phyloP scores from a whole-genome alignment of 352 stramenopile genomes.

The Globisporangium splendens region DNA sequence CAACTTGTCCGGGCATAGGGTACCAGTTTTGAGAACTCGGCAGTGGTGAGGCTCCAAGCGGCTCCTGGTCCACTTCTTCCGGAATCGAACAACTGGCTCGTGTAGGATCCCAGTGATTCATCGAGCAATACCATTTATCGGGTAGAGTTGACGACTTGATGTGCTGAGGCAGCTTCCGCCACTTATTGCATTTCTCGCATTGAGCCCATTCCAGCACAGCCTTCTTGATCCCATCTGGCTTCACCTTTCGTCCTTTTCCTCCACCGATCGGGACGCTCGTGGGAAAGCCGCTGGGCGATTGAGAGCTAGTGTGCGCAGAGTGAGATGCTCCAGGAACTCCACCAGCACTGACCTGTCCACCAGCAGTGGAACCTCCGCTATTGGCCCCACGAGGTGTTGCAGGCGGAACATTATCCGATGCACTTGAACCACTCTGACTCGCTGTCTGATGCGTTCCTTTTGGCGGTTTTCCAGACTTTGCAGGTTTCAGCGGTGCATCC shows the following conservation, averaged over 20 bases:
- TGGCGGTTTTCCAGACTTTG: constrained; percentile 9
- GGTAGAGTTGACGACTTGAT: constrained; percentile 91
- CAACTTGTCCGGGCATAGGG: constrained; percentile 42
- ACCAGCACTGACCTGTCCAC: not conserved
- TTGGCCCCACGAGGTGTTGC: not conserved
- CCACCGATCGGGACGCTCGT: constrained; percentile 10
- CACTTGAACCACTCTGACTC: not conserved
- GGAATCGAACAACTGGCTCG: constrained; percentile 67
- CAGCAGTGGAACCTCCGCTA: not conserved
- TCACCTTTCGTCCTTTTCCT: constrained; percentile 15
- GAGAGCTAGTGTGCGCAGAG: not conserved
- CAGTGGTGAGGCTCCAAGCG: constrained; percentile 38
- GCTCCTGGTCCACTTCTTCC: constrained; percentile 78
- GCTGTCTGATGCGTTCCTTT: constrained; percentile 6
- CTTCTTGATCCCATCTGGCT: constrained; percentile 46
- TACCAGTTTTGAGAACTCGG: constrained; percentile 60
- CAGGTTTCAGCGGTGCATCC: not conserved
- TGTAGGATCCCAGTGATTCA: constrained; percentile 93
- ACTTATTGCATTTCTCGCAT: constrained; percentile 96
- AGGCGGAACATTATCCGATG: not conserved
- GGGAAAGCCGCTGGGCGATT: not conserved
- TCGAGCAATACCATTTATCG: constrained; percentile 95
- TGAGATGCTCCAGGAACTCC: not conserved
- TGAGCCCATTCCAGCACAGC: constrained; percentile 93
- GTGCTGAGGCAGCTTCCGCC: constrained; percentile 90